phyloP scores from a whole-genome alignment of 139 green algal species.

The Closterium sp. region DNA sequence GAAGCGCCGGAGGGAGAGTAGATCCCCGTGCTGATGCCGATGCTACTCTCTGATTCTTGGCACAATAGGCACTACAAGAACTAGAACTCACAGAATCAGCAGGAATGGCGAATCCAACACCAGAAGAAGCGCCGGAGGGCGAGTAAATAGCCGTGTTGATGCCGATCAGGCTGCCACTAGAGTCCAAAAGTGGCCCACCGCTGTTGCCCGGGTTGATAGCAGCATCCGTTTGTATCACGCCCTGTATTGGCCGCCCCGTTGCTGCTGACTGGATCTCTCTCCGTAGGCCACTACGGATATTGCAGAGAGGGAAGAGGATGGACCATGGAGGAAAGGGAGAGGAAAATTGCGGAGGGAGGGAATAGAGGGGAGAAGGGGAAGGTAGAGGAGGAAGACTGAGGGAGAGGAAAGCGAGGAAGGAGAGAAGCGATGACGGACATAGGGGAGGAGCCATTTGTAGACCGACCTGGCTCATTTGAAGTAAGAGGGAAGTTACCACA shows the following conservation, averaged over 20 bases:
- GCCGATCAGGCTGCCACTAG: conserved; percentile 56
- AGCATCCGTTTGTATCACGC: conserved; percentile 68
- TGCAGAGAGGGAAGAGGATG: background rate
- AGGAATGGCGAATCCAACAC: conserved; percentile 63
- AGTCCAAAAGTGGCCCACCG: conserved; percentile 59
- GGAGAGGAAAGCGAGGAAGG: background rate
- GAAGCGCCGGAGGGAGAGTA: too few relatives aligned
- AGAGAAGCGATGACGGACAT: background rate
- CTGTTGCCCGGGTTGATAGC: conserved; percentile 66
- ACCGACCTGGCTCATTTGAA: background rate
- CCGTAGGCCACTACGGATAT: conserved; percentile 38
- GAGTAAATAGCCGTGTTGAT: conserved; percentile 67
- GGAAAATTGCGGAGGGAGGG: too few relatives aligned
- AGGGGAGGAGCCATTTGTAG: background rate
- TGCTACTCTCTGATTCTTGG: too few relatives aligned
- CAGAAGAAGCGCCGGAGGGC: conserved; percentile 51
- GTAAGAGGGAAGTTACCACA: too few relatives aligned
- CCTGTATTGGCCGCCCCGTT: conserved; percentile 78
- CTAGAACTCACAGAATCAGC: conserved; percentile 53
- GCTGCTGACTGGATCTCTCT: conserved; percentile 62
- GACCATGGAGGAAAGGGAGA: background rate
- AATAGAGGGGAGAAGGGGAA: background rate
- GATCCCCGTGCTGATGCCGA: too few relatives aligned
- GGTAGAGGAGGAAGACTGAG: background rate
- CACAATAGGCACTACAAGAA: too few relatives aligned